These are phyloP conservation scores for Populus ilicifolia DNA, from an alignment of 345 rosid genomes.

Conservation along the genomic window DNA sequence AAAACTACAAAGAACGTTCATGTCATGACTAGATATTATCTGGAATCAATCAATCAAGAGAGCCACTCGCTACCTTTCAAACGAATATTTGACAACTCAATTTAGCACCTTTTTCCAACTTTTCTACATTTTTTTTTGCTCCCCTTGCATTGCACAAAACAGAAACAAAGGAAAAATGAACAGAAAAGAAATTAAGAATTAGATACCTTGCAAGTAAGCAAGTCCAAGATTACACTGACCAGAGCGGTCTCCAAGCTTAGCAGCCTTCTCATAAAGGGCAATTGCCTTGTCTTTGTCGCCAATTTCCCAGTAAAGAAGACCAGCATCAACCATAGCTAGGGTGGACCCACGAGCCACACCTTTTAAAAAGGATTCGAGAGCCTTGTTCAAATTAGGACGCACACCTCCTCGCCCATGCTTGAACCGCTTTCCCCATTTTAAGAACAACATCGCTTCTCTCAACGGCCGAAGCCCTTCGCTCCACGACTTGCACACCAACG, in stretches of 20 bases:
- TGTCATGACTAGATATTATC: neutral
- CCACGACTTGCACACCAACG: constrained; percentile 81
- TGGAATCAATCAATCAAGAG: no score
- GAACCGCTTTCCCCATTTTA: constrained; percentile 73
- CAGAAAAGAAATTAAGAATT: neutral
- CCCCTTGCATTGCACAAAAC: neutral
- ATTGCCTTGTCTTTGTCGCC: constrained; percentile 59
- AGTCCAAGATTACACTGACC: constrained; percentile 83
- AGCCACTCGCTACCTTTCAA: no score
- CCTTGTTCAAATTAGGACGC: constrained; percentile 56
- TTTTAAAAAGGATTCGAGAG: constrained; percentile 72
- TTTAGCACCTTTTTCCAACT: neutral
- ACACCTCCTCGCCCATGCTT: constrained; percentile 86
- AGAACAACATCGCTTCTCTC: constrained; percentile 76
- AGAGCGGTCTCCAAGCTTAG: constrained; percentile 68
- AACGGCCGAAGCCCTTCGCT: constrained; percentile 73
- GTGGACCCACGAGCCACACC: constrained; percentile 82
- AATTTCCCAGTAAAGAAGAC: constrained; percentile 77
- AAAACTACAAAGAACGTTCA: neutral
- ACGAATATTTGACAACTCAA: no score
- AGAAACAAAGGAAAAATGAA: neutral
- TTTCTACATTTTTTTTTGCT: neutral
- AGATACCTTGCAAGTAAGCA: constrained; percentile 69
- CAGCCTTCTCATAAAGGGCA: constrained; percentile 59
- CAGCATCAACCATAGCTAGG: constrained; percentile 98